Conservation (phyloP, 2,329 filamentous ascomycete species). For the Stachybotrys chlorohalonatus region DNA sequence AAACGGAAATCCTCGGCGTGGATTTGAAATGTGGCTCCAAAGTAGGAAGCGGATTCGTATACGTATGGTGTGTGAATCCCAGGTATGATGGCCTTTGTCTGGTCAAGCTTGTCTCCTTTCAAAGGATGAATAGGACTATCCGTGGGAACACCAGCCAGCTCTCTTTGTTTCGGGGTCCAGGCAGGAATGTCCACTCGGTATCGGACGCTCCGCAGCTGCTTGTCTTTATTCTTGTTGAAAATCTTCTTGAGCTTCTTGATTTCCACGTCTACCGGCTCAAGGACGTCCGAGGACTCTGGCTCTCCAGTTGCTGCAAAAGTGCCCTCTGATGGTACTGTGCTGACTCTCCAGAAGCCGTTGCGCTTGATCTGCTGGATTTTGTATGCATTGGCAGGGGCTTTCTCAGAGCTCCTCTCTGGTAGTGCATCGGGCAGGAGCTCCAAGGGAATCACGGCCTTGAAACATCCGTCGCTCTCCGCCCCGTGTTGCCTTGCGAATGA, state of each 20-base stretch:
- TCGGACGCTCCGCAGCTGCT: conserved; percentile 25
- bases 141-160: conserved; percentile 24
- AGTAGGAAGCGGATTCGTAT: conserved; percentile 27
- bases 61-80: conserved; percentile 31
- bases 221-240: conserved; percentile 24
- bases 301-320: conserved; percentile 12
- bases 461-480: conserved; percentile 25
- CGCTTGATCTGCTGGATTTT: conserved; percentile 22
- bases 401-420: conserved; percentile 19
- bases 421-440: conserved; percentile 18
- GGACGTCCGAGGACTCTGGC: conserved; percentile 12
- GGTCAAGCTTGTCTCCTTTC: conserved; percentile 25
- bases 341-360: conserved; percentile 26
- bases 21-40: conserved; percentile 29
- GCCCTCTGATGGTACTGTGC: conserved; percentile 22
- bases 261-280: conserved; percentile 14
- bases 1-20: conserved; percentile 31
- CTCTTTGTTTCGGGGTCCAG: conserved; percentile 25
- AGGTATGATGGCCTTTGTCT: conserved; percentile 26
- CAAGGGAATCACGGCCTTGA: conserved; percentile 25
- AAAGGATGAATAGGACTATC: conserved; percentile 27
- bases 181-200: conserved; percentile 29
- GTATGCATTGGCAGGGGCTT: conserved; percentile 25
- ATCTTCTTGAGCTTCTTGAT: conserved; percentile 23
- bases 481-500: conserved; percentile 19